Base-by-base conservation (phyloP, 768 basidiomycete species). In the Collybia sp. region DNA sequence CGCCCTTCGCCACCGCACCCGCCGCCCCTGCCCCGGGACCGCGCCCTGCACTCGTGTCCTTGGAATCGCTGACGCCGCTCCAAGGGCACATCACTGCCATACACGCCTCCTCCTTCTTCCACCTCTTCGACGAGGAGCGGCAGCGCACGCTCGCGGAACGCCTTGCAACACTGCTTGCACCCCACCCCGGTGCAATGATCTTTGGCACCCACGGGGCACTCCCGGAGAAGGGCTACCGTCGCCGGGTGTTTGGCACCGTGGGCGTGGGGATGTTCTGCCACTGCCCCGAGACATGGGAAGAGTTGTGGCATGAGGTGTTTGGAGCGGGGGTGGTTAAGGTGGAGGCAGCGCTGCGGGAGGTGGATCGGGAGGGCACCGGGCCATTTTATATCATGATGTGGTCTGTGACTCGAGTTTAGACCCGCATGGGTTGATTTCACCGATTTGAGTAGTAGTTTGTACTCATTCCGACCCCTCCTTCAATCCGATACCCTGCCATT, bases 81-180 rank as follows among this genome's bases (percentile, higher is more conserved):
- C 62, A 47, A 30, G 71, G 73, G 5, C 65, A 59, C 10, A 54
- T 72, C 34, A 62, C 70, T n/a, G 68, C 56, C 12, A 71, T 78
- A 11, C 69, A 74, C 55, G 68, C 70, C 5, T 59, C 67, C 11
- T 50, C 67, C 5, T 60, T 45, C 20, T 45, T 45, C 20, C 44
- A 45, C 25, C 44, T 45, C 15, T 45, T 45, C 34, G 30, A 30
- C 19, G 44, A 45, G 19, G 35, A 38, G 15, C 20, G 15, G 20
- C 44, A 45, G 12, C 16, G 3, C 9, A 9, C 17, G 19, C 37
- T 45, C 5, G 44, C 44, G 12, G 9, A 20, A 3, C 44, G 10
- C 16, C 37, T 45, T 36, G 44, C 44, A 12, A 38, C 44, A 8
- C 36, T 45, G 30, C 25, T 45, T 15, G 36, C 44, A 6, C 44